Conservation (phyloP, 768 basidiomycete species). For the Tulasnella sp. region DNA sequence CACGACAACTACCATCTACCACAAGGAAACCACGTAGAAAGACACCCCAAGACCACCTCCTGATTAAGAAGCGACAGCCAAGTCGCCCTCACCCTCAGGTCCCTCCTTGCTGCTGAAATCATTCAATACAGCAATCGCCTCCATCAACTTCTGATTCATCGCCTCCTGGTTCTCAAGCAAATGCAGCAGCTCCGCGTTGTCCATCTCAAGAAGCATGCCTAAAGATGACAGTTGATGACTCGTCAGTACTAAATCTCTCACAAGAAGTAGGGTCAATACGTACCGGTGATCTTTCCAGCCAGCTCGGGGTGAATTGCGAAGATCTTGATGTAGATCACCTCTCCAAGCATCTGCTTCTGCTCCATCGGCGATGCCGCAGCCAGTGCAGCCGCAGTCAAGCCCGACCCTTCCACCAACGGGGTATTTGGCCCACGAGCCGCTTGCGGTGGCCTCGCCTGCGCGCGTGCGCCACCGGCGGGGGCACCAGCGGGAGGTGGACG, state of each 20-base stretch:
- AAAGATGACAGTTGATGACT: slow-evolving; percentile 5
- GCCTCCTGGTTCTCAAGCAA: slow-evolving; percentile 75
- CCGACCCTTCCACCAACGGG: slow-evolving; percentile 40
- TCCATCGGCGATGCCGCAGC: slow-evolving; percentile 57
- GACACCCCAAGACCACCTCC: no score
- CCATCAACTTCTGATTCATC: slow-evolving; percentile 80
- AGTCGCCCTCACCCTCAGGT: slow-evolving; percentile 19
- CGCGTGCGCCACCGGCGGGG: slow-evolving; percentile 26
- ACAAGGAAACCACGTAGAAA: no score
- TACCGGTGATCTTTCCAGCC: slow-evolving; percentile 94
- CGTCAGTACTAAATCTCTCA: background rate
- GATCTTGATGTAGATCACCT: slow-evolving; percentile 90
- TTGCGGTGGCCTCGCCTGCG: slow-evolving; percentile 26
- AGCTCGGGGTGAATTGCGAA: slow-evolving; percentile 80
- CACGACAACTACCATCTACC: no score
- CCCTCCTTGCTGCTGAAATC: slow-evolving; percentile 55
- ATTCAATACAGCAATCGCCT: slow-evolving; percentile 80
- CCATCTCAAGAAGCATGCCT: slow-evolving; percentile 95
- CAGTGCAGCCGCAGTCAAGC: slow-evolving; percentile 52
- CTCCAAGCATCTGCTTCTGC: slow-evolving; percentile 99
- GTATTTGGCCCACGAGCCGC: slow-evolving; percentile 26
- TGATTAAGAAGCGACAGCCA: no score
- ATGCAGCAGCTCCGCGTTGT: slow-evolving; percentile 84
- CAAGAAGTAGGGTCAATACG: background rate
- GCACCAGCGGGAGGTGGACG: slow-evolving; percentile 26